Percentiles rank a stretch among this genome's conserved stretches.
Evolutionary conservation across 331 rosid species (phyloP).

Genomic region (Malus hybrid): DNA sequence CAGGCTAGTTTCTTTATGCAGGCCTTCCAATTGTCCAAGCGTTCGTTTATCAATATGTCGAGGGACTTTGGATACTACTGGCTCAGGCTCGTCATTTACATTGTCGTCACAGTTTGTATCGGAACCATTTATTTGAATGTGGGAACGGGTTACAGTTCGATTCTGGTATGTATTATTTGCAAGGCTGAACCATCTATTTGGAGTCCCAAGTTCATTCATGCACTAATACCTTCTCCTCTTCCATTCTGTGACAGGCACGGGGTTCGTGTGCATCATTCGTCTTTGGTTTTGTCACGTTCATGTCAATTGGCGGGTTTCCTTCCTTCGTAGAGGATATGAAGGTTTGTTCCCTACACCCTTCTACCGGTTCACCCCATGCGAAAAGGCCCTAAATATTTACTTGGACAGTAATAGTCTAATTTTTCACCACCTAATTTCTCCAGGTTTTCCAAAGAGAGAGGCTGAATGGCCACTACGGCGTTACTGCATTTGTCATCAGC

Average conservation of each 20-base stretch:
- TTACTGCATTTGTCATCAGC: slow-evolving; percentile 72
- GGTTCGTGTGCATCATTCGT: slow-evolving; percentile 98
- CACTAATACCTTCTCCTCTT: neutral
- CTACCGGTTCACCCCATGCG: neutral
- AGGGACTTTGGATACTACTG: slow-evolving; percentile 97
- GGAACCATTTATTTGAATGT: slow-evolving; percentile 83
- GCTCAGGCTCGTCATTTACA: slow-evolving; percentile 95
- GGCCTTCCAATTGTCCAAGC: slow-evolving; percentile 61
- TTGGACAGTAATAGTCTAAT: neutral
- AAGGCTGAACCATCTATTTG: neutral
- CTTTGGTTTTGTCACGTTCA: slow-evolving; percentile 92
- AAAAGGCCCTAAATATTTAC: neutral
- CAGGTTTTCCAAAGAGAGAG: slow-evolving; percentile 98
- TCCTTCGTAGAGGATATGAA: slow-evolving; percentile 99
- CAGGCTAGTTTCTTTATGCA: slow-evolving; percentile 95
- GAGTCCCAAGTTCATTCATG: neutral
- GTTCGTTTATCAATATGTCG: slow-evolving; percentile 91
- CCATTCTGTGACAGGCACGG: slow-evolving; percentile 56
- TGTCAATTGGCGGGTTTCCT: slow-evolving; percentile 98
- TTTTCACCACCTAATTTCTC: neutral
- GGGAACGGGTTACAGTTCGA: slow-evolving; percentile 81
- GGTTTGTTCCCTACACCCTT: slow-evolving; percentile 23
- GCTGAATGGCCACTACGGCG: slow-evolving; percentile 94
- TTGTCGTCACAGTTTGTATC: slow-evolving; percentile 81
- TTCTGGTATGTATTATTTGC: slow-evolving; percentile 49